Base-by-base conservation (phyloP, 306 rosid genomes). In the Quercus glauca region DNA sequence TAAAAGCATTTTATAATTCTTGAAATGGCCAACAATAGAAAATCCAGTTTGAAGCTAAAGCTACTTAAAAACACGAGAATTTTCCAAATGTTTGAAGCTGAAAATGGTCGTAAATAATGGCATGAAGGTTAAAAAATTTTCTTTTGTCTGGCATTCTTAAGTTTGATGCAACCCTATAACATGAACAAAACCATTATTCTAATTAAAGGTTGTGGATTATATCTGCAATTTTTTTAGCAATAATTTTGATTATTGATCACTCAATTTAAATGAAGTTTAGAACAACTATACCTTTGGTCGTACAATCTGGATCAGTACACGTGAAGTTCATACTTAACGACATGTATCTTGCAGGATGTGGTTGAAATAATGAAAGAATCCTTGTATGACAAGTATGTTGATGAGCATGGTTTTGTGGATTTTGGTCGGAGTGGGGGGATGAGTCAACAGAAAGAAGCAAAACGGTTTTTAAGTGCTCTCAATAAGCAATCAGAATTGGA, bases 281-380 rank as follows among this genome's bases (percentile, higher is more conserved):
- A 35, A 19, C 25, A 33, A 26, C 37, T 14, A 13, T 26, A 63
- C 69, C 31, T 41, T 19, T 73, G n/a, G 69, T 51, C 53, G 6
- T 26, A 81, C 23, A 56, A 82, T 71, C 76, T 29, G 75, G 76
- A 33, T 43, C 61, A 3, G 53, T 49, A 49, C 5, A 49, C 3
- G 13, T 56, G 71, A 61, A n/a, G 35, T 9, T 88, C 68, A 45
- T 67, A 73, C 77, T 81, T 33, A 51, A 59, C 15, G 71, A 10
- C 55, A 69, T 64, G 18, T 74, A 71, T 65, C 77, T 63, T 80
- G 90, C 97, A 95, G 98, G 98, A 95, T 77, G 99, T 89, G 60
- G 97, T 95, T 74, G 99, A 95, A 88, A 92, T 95, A 82, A 92
- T 91, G 98, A 95, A 91, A 87, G 99, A 95, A 83, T 95, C 99